phyloP scores from a whole-genome alignment of 1,284 basidiomycete genomes.

The Ustilago curta region DNA sequence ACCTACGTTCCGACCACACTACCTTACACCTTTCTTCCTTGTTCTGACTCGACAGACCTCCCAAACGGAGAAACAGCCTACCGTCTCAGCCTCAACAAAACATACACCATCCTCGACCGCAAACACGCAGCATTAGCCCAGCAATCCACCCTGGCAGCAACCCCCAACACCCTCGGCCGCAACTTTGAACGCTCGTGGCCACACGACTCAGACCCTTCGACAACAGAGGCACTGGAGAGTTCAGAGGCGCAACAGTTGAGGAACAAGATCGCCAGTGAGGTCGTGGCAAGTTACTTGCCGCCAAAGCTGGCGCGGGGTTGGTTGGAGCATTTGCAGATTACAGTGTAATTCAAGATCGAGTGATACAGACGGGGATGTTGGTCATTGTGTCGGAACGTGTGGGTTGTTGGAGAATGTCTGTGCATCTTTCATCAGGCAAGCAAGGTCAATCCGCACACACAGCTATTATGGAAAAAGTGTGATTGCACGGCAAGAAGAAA shows the following conservation, averaged over 20 bases:
- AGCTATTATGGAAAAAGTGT: slow-evolving; percentile 14
- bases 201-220: slow-evolving; percentile 24
- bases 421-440: neutral
- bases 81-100: slow-evolving; percentile 29
- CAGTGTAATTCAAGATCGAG: neutral
- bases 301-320: slow-evolving; percentile 21
- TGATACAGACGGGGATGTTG: neutral
- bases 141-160: slow-evolving; percentile 23
- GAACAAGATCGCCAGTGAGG: slow-evolving; percentile 30
- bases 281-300: slow-evolving; percentile 31
- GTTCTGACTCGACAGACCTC: slow-evolving; percentile 19
- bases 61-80: slow-evolving; percentile 38
- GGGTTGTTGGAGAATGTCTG: neutral
- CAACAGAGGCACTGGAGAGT: slow-evolving; percentile 15
- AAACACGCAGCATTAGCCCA: slow-evolving; percentile 20
- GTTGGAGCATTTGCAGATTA: slow-evolving; percentile 19
- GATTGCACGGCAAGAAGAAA: slow-evolving; percentile 21
- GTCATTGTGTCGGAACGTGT: neutral
- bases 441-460: neutral
- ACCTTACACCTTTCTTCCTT: slow-evolving; percentile 4
- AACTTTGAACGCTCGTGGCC: slow-evolving; percentile 41
- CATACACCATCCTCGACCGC: slow-evolving; percentile 25
- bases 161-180: slow-evolving; percentile 42
- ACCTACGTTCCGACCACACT: neutral
- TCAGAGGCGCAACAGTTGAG: slow-evolving; percentile 26